Base-by-base conservation (phyloP, 495 filamentous ascomycete species). In the Thozetella sp. region DNA sequence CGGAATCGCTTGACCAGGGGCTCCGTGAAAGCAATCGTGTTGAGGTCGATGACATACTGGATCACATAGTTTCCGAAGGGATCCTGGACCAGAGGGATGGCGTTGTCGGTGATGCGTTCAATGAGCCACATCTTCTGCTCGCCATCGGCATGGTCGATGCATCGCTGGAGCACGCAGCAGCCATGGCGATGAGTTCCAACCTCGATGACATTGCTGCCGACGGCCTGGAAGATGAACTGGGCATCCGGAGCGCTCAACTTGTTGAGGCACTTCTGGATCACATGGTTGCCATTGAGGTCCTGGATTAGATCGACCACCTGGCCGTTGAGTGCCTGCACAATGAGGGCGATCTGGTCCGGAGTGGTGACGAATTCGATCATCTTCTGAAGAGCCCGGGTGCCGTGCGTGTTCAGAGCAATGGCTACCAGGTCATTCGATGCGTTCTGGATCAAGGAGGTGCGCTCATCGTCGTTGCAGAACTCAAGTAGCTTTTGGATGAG, bases 11-110 rank as follows among this genome's bases (percentile, higher is more conserved):
- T 75, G 55, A 95, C 93, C 12, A 98, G 76, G 0, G 93, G 93
- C 62, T 92, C 87, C 10, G 93, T 96, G 75, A 96, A 97, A 57
- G 75, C 77, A 1, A 86, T 73, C 68, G 97, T 92, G 57, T 88
- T 88, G 40, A 97, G 85, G 71, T 99, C 95, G 60, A 99, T 86
- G 67, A 99, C 97, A 72, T 99, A 99, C 76, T 99, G 95, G 43
- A 99, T 88, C 45, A 99, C 95, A 66, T 99, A 99, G 72, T 99
- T 99, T 64, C 95, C 95, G 64, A 96, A 99, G 0, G 95, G 94
- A 72, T 99, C 96, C 69, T 97, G 93, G 15, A 98, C 92, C 12
- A 99, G 86, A 17, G 84, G 73, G 63, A 90, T 89, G 10, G 92
- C 89, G 63, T 97, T 88, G 23, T 82, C 76, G 1, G 93, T 97